phyloP scores from a whole-genome alignment of 1,284 basidiomycete genomes.

The Sanghuangporus sanghuang region DNA sequence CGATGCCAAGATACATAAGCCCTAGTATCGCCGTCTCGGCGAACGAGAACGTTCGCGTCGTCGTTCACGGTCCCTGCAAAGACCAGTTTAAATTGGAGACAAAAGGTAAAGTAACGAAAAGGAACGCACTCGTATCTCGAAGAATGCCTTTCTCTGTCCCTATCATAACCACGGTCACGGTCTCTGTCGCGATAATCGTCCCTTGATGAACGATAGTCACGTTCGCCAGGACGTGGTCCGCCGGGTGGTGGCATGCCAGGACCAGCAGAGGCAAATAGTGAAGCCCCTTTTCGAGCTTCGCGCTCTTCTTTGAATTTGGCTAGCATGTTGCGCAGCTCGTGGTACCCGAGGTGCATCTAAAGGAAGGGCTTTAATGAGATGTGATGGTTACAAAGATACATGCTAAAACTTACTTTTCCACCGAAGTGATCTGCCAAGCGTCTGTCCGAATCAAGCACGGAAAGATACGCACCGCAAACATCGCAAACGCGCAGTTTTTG shows the following conservation, averaged over 20 bases:
- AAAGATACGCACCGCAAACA: constrained; percentile 98
- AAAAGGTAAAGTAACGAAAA: neutral
- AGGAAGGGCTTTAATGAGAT: constrained; percentile 1
- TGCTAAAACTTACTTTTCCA: constrained; percentile 74
- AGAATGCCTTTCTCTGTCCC: constrained; percentile 39
- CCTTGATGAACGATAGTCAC: constrained; percentile 50
- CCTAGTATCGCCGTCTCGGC: constrained; percentile 61
- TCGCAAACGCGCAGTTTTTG: constrained; percentile 99
- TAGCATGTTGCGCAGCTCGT: constrained; percentile 94
- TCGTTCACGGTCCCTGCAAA: constrained; percentile 54
- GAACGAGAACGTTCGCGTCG: constrained; percentile 78
- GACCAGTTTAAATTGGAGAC: neutral
- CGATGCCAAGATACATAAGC: constrained; percentile 22
- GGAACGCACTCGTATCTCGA: constrained; percentile 68
- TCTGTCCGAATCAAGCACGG: constrained; percentile 96
- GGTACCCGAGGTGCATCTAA: constrained; percentile 98
- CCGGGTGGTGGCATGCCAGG: constrained; percentile 33
- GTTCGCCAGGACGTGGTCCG: constrained; percentile 23
- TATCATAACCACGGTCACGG: constrained; percentile 59
- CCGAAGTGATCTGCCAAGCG: constrained; percentile 99
- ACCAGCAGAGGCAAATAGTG: constrained; percentile 27
- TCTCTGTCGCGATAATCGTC: constrained; percentile 58
- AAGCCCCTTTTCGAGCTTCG: constrained; percentile 69
- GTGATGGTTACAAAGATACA: neutral
- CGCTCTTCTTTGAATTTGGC: constrained; percentile 83